Base-by-base conservation (phyloP, 805 yeast species). In the Metschnikowia kofuensis region DNA sequence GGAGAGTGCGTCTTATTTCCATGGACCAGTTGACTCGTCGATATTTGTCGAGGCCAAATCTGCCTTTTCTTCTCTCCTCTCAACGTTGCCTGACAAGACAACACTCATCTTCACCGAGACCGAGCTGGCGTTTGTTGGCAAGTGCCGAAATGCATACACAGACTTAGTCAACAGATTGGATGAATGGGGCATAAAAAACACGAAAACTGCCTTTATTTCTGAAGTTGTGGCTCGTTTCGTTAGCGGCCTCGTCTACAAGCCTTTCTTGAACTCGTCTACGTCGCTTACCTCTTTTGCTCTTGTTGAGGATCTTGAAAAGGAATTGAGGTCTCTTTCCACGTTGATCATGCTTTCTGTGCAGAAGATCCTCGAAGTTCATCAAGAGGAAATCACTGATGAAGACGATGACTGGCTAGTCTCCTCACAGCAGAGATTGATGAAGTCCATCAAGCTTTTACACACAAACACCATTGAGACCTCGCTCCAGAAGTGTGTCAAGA, bases 301-400 rank as follows among this genome's bases (percentile, higher is more conserved):
- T 16, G 50, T 72, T 4, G 72, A 70, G 32, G 69, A 61, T 6
- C 52, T 80, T 39, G 89, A 86, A 53, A 42, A 47, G 2, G 56
- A 68, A 2, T 71, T 84, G 50, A 72, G 84, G 47, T 69, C 75
- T 16, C 58, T 87, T 3, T 73, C 83, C 4, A 79, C 79, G 14
- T 75, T 85, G 2, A 75, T 89, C 15, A 66, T 90, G 46, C 72
- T 91, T 30, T 76, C 85, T 0, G 77, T 87, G 55, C 97, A 91
- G 65, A 78, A 79, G 51, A 65, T 78, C 8, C 68, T 69, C 42
- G 79, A 70, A 32, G 54, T 60, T 10, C 73, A 73, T 43, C 54
- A 57, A 28, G 65, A 58, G 4, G 64, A 54, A 2, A 56, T 80
- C 2, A 53, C 65, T 1, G 78, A 70, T 16, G 82, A 77, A 15